Base-by-base conservation (phyloP, 805 yeast genomes). In the Myxozyma mucilagina region DNA sequence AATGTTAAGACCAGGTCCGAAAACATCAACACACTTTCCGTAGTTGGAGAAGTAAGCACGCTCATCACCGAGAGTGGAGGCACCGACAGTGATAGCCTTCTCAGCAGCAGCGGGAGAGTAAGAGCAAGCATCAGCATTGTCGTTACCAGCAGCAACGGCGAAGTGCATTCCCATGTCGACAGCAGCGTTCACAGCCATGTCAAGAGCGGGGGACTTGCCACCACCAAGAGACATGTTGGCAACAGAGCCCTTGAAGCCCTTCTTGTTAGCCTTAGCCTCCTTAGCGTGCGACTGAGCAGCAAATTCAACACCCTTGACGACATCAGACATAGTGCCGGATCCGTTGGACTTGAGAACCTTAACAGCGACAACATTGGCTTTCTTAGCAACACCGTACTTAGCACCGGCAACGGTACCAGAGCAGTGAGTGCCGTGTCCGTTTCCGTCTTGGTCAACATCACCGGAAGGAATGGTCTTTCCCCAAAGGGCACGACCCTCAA, bases 1-100 rank as follows among this genome's bases (percentile, higher is more conserved):
- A 64, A 83, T 78, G 73, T 82, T 81, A 69, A 81, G 80, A 72
- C 99, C 99, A 29, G 99, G 99, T 34, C 96, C 99, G 73, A 90
- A 93, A 67, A 93, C 87, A 73, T 93, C 97, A 60, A 94, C 97
- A 81, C 99, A 93, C 72, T 82, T 83, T 74, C 99, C 99, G 76
- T 83, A 91, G 82, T 93, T 94, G 58, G 97, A 90, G 82, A 94
- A 94, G 76, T 87, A 86, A 29, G 99, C 98, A 80, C 97, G 90
- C 57, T 84, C 80, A 73, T 94, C 98, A 56, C 88, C 83, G 69
- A 89, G 81, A 59, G 96, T 88, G 11, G 96, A 87, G 24, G 99
- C 98, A 74, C 97, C 99, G 53, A 93, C 98, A 50, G 97, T 90
- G 70, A 93, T 83, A 48, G 97, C 84, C 66, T 78, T 75, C 61